A percentile compares a stretch with the other conserved stretches of the same genome.
Conservation (phyloP, 139 green algal genomes). For the Chlamydomonas schloesseri region DNA sequence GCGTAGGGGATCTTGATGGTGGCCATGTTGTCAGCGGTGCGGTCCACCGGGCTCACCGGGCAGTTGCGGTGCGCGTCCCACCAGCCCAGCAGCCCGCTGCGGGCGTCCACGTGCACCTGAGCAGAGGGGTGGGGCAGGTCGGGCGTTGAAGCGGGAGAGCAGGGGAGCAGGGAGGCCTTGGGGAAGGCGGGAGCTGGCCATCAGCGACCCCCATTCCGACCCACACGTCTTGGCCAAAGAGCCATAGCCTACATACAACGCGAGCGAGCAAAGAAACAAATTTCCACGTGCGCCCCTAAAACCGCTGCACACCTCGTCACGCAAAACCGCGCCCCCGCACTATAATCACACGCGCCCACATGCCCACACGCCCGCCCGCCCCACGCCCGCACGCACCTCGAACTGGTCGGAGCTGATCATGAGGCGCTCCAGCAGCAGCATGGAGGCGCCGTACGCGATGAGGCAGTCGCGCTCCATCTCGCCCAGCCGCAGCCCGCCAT, state of each 20-base stretch:
- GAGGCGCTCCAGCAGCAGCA: slow-evolving; percentile 97
- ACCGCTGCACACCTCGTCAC: too few species aligned
- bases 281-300: too few species aligned
- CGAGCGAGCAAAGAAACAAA: too few species aligned
- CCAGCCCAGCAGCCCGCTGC: slow-evolving; percentile 95
- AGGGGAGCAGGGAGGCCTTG: background rate
- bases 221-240: too few species aligned
- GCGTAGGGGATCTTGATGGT: slow-evolving; percentile 96
- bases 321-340: too few species aligned
- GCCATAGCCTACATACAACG: too few species aligned
- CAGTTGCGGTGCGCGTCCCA: slow-evolving; percentile 77
- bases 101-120: slow-evolving; percentile 93
- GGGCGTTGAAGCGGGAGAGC: background rate
- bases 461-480: slow-evolving; percentile 99
- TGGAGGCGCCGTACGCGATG: slow-evolving; percentile 87
- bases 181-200: too few species aligned
- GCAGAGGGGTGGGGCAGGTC: background rate
- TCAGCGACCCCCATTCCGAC: too few species aligned
- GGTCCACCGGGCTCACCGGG: slow-evolving; percentile 79
- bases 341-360: too few species aligned
- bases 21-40: slow-evolving; percentile 79
- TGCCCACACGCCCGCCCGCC: background rate
- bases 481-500: slow-evolving; percentile 92
- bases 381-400: slow-evolving; percentile 63
- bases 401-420: slow-evolving; percentile 98